A percentile compares a stretch with the other conserved stretches of the same genome.
These are phyloP conservation scores for Chaetoceros muelleri DNA, from an alignment of 108 stramenopile genomes.

Conservation along the genomic window DNA sequence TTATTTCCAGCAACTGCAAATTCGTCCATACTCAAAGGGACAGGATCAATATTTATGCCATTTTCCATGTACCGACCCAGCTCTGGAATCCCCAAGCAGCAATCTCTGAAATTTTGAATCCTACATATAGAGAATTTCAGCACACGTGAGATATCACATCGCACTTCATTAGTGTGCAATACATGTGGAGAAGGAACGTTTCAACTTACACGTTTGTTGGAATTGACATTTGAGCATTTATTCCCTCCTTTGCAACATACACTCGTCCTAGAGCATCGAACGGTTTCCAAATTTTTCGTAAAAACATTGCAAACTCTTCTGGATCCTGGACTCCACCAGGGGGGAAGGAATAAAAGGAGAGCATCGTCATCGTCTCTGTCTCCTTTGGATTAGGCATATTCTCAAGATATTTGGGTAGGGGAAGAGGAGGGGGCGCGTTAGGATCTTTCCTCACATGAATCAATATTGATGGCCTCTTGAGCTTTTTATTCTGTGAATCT, in stretches of 20 bases:
- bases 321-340: constrained; percentile 48
- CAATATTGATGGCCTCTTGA: constrained; percentile 68
- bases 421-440: constrained; percentile 74
- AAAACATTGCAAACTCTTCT: constrained; percentile 44
- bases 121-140: background rate
- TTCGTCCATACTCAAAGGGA: constrained; percentile 51
- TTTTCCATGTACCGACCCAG: constrained; percentile 80
- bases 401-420: constrained; percentile 49
- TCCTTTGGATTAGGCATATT: constrained; percentile 57
- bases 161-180: no score
- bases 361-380: constrained; percentile 77
- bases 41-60: constrained; percentile 79
- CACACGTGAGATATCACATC: no score
- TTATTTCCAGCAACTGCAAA: constrained; percentile 44
- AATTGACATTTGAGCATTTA: constrained; percentile 97
- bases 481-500: background rate
- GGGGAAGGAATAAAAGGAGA: constrained; percentile 81
- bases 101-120: constrained; percentile 39
- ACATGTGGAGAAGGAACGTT: no score
- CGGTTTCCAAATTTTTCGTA: constrained; percentile 67
- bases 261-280: constrained; percentile 85
- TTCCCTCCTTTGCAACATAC: constrained; percentile 90
- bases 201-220: constrained; percentile 67
- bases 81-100: constrained; percentile 46
- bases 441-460: constrained; percentile 70